These are phyloP conservation scores for Candida labiduridarum DNA, from an alignment of 1,139 yeast genomes.

Conservation along the genomic window DNA sequence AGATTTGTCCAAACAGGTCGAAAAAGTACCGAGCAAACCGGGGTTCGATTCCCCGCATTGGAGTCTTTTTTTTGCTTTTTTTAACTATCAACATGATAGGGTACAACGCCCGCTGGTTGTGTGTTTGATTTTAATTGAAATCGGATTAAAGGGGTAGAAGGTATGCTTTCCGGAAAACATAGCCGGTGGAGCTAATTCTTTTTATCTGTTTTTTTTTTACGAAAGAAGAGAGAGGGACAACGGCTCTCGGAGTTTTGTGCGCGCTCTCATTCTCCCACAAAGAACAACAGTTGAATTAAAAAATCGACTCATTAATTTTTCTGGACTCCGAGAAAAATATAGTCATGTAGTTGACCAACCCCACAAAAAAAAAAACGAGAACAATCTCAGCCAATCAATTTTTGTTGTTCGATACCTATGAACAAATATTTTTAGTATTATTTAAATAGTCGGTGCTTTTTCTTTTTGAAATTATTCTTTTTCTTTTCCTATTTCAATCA, in stretches of 20 bases:
- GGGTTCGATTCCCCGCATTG: constrained; percentile 80
- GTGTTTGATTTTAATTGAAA: no score
- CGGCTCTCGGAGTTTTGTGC: not conserved
- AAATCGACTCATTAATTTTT: constrained; percentile 1
- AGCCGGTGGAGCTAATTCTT: not conserved
- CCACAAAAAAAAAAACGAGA: constrained; percentile 5
- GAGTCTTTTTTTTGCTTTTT: constrained; percentile 1
- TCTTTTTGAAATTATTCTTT: not conserved
- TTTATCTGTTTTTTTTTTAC: not conserved
- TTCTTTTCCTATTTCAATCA: constrained; percentile 1
- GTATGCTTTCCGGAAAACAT: no score
- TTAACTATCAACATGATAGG: no score
- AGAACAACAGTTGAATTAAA: not conserved
- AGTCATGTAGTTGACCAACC: not conserved
- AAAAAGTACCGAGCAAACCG: constrained; percentile 62
- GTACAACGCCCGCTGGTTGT: no score
- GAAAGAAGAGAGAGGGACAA: not conserved
- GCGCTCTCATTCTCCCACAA: not conserved
- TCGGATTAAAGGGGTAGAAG: no score
- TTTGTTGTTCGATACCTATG: not conserved
- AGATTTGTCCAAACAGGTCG: constrained; percentile 16
- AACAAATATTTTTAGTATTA: not conserved
- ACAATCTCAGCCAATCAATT: constrained; percentile 1
- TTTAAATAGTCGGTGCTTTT: not conserved
- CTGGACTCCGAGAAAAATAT: not conserved